Evolutionary conservation across 1,139 yeast genomes (phyloP).

Genomic region (Arxiozyma heterogenica): DNA sequence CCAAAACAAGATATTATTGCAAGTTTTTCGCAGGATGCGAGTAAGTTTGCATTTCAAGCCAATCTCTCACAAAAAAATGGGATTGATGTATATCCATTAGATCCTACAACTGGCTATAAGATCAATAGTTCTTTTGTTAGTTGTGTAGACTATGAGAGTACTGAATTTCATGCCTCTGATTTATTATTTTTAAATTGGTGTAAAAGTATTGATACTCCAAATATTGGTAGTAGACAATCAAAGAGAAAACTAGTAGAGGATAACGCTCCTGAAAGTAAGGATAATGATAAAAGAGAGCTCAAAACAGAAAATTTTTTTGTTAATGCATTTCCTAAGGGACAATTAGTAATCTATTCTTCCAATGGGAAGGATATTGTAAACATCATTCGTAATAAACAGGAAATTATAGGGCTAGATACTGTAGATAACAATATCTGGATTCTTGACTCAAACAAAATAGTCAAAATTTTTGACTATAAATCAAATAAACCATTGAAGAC

Average conservation of each 20-base stretch:
- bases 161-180: slow-evolving; percentile 24
- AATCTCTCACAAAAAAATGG: slow-evolving; percentile 24
- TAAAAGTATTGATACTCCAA: slow-evolving; percentile 2
- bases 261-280: slow-evolving; percentile 8
- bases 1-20: slow-evolving; percentile 17
- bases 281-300: neutral
- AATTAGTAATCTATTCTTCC: slow-evolving; percentile 27
- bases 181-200: slow-evolving; percentile 26
- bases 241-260: slow-evolving; percentile 17
- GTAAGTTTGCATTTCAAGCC: slow-evolving; percentile 28
- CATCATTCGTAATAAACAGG: slow-evolving; percentile 27
- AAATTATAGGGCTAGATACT: slow-evolving; percentile 21
- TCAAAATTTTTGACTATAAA: slow-evolving; percentile 25
- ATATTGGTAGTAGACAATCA: slow-evolving; percentile 3
- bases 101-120: slow-evolving; percentile 18
- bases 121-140: slow-evolving; percentile 27
- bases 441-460: slow-evolving; percentile 26
- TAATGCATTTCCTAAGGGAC: slow-evolving; percentile 25
- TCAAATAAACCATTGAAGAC: slow-evolving; percentile 27
- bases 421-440: slow-evolving; percentile 24
- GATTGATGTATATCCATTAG: slow-evolving; percentile 29
- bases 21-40: slow-evolving; percentile 25
- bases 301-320: slow-evolving; percentile 21
- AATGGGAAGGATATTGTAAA: slow-evolving; percentile 30
- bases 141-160: slow-evolving; percentile 26